Percentiles rank a stretch among this genome's conserved stretches.
These are phyloP conservation scores for Warburgia ugandensis DNA, from an alignment of 164 flowering plant species.

Conservation along the genomic window DNA sequence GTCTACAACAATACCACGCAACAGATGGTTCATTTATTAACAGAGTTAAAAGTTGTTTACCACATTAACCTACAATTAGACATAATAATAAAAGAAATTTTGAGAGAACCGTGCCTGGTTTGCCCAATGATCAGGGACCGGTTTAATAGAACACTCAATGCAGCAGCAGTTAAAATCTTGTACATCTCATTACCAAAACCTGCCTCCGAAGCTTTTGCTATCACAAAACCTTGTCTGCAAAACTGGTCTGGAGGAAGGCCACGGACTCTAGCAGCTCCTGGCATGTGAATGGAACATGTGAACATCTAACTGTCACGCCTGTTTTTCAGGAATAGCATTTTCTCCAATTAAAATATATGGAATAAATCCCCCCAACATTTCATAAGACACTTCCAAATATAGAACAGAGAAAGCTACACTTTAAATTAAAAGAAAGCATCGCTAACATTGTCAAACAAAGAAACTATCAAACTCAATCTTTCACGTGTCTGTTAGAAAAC, in stretches of 20 bases:
- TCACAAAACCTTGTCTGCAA: conserved; percentile 79
- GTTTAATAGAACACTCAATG: conserved; percentile 78
- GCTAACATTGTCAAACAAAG: too few relatives aligned
- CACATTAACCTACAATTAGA: background rate
- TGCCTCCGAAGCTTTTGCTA: conserved; percentile 95
- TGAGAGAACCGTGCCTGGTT: conserved; percentile 98
- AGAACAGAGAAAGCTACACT: too few relatives aligned
- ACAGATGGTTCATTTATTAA: background rate
- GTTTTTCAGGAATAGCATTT: background rate
- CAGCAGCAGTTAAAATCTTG: conserved; percentile 81
- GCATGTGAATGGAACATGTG: conserved; percentile 14
- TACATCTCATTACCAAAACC: conserved; percentile 99
- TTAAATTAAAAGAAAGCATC: too few relatives aligned
- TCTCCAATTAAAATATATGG: too few relatives aligned
- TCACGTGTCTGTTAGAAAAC: too few relatives aligned
- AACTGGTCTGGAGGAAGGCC: conserved; percentile 75
- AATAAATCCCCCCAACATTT: too few relatives aligned
- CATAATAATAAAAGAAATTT: conserved; percentile 25
- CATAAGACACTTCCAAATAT: too few relatives aligned
- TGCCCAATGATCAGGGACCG: conserved; percentile 96
- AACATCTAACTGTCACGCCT: conserved; percentile 7
- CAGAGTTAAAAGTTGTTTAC: background rate
- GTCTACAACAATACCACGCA: too few relatives aligned
- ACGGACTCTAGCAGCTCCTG: conserved; percentile 77
- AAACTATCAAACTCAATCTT: too few relatives aligned